Base-by-base conservation (phyloP, 2,329 filamentous ascomycete species). In the Achaetomium macrosporum region DNA sequence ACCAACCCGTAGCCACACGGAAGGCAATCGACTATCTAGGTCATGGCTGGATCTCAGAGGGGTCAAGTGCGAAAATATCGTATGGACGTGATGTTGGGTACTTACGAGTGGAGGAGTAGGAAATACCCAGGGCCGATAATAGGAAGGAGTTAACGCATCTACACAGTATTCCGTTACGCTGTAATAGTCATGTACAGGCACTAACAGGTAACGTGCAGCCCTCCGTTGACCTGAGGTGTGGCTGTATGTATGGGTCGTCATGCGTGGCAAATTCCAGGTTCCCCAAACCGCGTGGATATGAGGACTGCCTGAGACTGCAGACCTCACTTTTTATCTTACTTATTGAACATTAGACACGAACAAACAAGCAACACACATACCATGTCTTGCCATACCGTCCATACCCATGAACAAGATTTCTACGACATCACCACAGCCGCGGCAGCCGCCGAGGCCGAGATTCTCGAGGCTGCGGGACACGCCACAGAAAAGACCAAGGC, bases 391-490 rank as follows among this genome's bases (percentile, higher is more conserved):
- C 20, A 31, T 30, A 8, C 19, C 15, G 11, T 10, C 33, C 11
- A 7, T 20, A 16, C 6, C 33, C 5, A 50, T 1, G 49, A 41
- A 7, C 10, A 33, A 31, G 50, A 52, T n/a, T 29, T 52, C 19
- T 37, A 52, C 50, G 50, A 52, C 50, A 43, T 43, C n/a, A 52
- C 50, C 11, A 29, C 19, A 12, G 49, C 49, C 13, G 42, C 49
- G 7, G 42, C 45, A 16, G 40, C 30, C 16, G 51, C 40, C 12
- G 46, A 42, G 30, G 45, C 40, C 20, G 51, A 41, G n/a, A 36
- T 47, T 3, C 30, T 42, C 40, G 35, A 45, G 25, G 25, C 25
- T 7, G 25, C 25, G 25, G 25, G 25, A 25, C 4, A 25, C 25
- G 7, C 25, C 25, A 25, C 25, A 25, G 25, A 25, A 25, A 25